Conservation (phyloP, 768 basidiomycete genomes). For the Leucosporidium creatinivorum region DNA sequence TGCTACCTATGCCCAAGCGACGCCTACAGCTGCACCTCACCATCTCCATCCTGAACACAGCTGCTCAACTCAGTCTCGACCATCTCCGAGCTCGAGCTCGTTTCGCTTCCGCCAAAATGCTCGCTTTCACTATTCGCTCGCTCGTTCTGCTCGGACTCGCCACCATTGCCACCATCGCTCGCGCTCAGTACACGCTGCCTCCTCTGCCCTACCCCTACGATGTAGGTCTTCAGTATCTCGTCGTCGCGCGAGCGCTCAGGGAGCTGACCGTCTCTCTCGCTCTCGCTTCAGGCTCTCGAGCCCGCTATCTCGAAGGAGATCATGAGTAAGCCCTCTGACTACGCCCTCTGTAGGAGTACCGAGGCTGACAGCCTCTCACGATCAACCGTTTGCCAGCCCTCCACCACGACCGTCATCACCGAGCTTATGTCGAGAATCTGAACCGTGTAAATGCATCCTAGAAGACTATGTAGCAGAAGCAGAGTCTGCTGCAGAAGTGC, state of each 20-base stretch:
- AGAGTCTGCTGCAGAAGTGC: too few species aligned
- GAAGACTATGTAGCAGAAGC: too few species aligned
- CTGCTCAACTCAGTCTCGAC: background rate
- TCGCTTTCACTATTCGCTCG: background rate
- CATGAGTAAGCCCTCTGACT: constrained; percentile 2
- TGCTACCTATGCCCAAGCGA: too few species aligned
- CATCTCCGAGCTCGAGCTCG: background rate
- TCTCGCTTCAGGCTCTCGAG: constrained; percentile 3
- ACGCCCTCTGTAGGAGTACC: background rate
- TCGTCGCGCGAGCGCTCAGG: background rate
- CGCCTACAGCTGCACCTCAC: too few species aligned
- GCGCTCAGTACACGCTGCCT: background rate
- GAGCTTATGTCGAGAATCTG: constrained; percentile 81
- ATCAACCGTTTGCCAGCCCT: background rate
- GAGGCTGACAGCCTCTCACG: too few species aligned
- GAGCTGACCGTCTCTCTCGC: background rate
- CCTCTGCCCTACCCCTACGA: constrained; percentile 67
- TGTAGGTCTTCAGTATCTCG: constrained; percentile 48
- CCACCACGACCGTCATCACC: constrained; percentile 75
- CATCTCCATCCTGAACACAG: too few species aligned
- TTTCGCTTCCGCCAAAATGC: background rate
- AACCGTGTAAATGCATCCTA: constrained; percentile 51
- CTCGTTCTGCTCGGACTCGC: background rate
- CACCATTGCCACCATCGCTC: background rate
- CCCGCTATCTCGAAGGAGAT: constrained; percentile 13